Base-by-base conservation (phyloP, 2,329 filamentous ascomycete species). In the Juglanconis oblonga region DNA sequence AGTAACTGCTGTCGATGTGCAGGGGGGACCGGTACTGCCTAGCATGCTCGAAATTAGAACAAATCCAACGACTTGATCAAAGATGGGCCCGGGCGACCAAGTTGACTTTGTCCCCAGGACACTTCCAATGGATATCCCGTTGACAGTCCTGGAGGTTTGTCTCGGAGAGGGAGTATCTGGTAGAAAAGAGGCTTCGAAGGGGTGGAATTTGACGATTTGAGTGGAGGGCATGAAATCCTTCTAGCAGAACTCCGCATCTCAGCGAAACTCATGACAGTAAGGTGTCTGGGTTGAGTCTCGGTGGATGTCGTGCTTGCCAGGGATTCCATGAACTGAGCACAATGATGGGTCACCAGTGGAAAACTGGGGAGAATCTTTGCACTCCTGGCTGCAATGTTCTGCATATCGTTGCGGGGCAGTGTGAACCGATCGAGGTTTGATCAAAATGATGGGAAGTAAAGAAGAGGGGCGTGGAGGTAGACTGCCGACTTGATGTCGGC, bases 391-490 rank as follows among this genome's bases (percentile, higher is more conserved):
- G 44, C 44, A 47, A 29, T 47, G 44, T 29, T 47, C n/a, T 47
- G 44, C 32, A 31, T 38, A 57, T 38, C 55, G 49, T 57, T 44
- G 49, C 47, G 38, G 47, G 35, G 38, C 35, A 42, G 29, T 14
- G 14, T 17, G 36, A 51, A 38, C 8, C 44, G 55, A 48, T 51
- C 36, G 11, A 50, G 44, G 31, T 36, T 49, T 36, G 32, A 14
- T 29, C 11, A 51, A 45, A 44, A 36, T 51, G 50, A 61, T 33
- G 45, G 55, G 50, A 47, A 52, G 51, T 45, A 48, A 48, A 45
- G 32, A 52, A 56, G 55, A 62, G 57, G 61, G 57, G 61, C 45
- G 50, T 44, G 32, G 53, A 53, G 44, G 33, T 51, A 48, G n/a
- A 35, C 17, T 44, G 33, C 54, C 17, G 50, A 51, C 44, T 42